These are phyloP conservation scores for Aquilaria sinensis DNA, from an alignment of 345 rosid genomes.

Conservation along the genomic window DNA sequence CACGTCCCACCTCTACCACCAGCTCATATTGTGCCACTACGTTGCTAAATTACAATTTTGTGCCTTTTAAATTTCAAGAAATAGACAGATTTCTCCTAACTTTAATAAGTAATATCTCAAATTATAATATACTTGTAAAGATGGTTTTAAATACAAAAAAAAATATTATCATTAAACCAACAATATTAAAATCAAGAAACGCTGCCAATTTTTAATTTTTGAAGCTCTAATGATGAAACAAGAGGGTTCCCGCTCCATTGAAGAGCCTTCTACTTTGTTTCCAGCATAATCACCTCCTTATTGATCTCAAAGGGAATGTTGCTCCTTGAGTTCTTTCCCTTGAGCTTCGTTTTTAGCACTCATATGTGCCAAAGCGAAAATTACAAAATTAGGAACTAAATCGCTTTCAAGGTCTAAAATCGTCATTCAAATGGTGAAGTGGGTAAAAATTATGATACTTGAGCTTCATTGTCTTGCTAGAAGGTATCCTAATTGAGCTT, in stretches of 20 bases:
- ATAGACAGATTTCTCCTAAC: too few species aligned
- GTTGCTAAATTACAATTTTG: too few species aligned
- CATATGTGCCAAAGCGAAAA: slow-evolving; percentile 38
- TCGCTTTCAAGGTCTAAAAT: background rate
- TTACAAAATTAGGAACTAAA: background rate
- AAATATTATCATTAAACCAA: too few species aligned
- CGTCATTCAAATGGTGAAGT: background rate
- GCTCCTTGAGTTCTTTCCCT: slow-evolving; percentile 48
- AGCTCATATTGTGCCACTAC: too few species aligned
- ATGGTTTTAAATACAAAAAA: too few species aligned
- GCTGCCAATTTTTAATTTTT: slow-evolving; percentile 32
- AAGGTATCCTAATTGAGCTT: slow-evolving; percentile 52
- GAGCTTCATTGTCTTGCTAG: slow-evolving; percentile 69
- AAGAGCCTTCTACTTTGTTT: slow-evolving; percentile 22
- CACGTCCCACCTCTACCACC: too few species aligned
- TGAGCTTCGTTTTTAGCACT: slow-evolving; percentile 66
- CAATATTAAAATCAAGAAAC: too few species aligned
- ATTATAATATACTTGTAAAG: too few species aligned
- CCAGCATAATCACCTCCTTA: slow-evolving; percentile 46
- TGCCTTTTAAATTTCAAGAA: too few species aligned
- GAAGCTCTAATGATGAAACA: slow-evolving; percentile 25
- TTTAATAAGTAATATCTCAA: too few species aligned
- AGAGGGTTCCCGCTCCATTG: slow-evolving; percentile 19
- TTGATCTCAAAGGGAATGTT: slow-evolving; percentile 40
- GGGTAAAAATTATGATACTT: slow-evolving; percentile 30